These are phyloP conservation scores for Cicer arietinum DNA, from an alignment of 306 rosid species.

Conservation along the genomic window DNA sequence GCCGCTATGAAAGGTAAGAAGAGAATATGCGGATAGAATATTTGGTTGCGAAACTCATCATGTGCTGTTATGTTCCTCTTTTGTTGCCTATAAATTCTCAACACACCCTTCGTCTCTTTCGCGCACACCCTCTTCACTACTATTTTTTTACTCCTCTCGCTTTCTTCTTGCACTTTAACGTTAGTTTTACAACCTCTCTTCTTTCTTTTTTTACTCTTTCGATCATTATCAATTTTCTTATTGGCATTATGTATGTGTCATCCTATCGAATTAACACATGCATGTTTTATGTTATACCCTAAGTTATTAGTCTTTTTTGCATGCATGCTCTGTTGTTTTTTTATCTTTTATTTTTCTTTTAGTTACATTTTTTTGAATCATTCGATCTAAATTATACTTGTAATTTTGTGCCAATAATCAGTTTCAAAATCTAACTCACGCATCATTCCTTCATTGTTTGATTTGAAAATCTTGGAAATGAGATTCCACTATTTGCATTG, in stretches of 20 bases:
- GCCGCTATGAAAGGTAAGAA: neutral
- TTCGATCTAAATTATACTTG: too few relatives aligned
- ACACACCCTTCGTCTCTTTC: constrained; percentile 11
- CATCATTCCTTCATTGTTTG: too few relatives aligned
- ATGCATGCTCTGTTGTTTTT: neutral
- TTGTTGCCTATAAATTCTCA: constrained; percentile 35
- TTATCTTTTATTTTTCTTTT: neutral
- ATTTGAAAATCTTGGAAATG: neutral
- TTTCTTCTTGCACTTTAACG: constrained; percentile 29
- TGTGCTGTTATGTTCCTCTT: neutral
- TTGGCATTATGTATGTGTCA: neutral
- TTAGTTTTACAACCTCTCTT: neutral
- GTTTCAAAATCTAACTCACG: too few relatives aligned
- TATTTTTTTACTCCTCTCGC: neutral
- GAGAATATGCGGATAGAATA: constrained; percentile 49
- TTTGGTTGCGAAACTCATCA: neutral
- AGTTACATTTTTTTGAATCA: too few relatives aligned
- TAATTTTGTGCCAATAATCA: too few relatives aligned
- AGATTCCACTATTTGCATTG: neutral
- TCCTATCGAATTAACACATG: neutral
- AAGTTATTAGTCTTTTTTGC: neutral
- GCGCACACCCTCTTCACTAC: neutral
- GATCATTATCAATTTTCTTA: neutral
- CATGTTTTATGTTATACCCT: neutral
- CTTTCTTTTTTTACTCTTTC: neutral